Evolutionary conservation across 306 rosid genomes (phyloP), one percentile per base, ranked within the genome.

Genomic region (Begonia masoniana): DNA sequence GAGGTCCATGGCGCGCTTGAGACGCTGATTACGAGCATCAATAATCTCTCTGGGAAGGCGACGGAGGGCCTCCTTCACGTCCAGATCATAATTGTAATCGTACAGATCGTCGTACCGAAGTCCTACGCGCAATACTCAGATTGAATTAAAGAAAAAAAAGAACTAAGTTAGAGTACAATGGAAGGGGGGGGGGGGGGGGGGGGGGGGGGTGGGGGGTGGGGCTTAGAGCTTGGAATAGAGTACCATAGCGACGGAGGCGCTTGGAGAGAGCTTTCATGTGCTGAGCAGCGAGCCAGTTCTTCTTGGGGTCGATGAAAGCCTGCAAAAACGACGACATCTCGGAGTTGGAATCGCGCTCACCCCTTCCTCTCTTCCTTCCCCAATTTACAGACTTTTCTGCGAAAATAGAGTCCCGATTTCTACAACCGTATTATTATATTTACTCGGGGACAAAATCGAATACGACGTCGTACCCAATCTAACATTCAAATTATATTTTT

Each of bases 1-100:
- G 54, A 91, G 96, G 75, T 91, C 94, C 65, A 91, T 75, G 55
- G 99, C 94, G 16, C 96, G 99, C 76, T 86, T 86, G 42, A 91
- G 81, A 59, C 99, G 93, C 70, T 88, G 96, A 55, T 81, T 79
- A 12, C 99, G 96, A 0, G 99, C 96, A 67, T 83, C 93, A 1
- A 86, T 88, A 2, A 91, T 69, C 83, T 91, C 93, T 60, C 83
- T 81, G 0, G 99, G 99, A 2, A 91, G 86, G 50, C 96, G 86
- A 76, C 78, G 77, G 60, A 91, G 67, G 8, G 94, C 96, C 64
- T 86, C 94, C 94, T 91, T 86, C 41, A 86, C 60, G 67, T 91
- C 99, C 61, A 83, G 21, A 72, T 91, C 99, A 60, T 77, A 79
- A 46, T 83, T 81, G 3, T 85, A 94, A 66, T 91, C 99, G 55